Evolutionary conservation across 2,329 filamentous ascomycete species (phyloP).

Genomic region (Penicillium sp.): DNA sequence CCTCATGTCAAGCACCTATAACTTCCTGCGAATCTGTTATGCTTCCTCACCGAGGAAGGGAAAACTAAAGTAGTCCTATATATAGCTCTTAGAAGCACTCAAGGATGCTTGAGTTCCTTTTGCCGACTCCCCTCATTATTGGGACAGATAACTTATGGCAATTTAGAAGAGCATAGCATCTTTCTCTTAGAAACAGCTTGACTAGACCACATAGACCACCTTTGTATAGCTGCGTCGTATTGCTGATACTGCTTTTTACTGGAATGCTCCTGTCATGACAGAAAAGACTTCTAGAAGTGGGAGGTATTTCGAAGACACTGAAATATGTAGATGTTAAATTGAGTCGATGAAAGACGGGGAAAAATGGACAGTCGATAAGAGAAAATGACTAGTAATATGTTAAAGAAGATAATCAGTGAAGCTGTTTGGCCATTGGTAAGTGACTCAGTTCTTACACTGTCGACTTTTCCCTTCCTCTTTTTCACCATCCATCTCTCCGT

Average conservation of each 20-base stretch:
- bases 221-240: not conserved
- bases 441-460: not conserved
- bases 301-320: not conserved
- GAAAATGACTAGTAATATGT: not conserved
- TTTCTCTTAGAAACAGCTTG: not conserved
- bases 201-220: not conserved
- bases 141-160: not conserved
- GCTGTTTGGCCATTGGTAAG: not conserved
- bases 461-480: not conserved
- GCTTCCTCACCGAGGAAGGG: not conserved
- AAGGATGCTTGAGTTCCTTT: not conserved
- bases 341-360: not conserved
- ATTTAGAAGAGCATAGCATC: not conserved
- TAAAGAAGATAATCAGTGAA: not conserved
- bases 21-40: not conserved
- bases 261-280: not conserved
- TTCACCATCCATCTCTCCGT: too few species aligned
- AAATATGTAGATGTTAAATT: not conserved
- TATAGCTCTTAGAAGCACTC: not conserved
- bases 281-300: not conserved
- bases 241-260: not conserved
- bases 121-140: not conserved
- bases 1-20: not conserved
- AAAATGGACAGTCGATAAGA: not conserved
- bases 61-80: not conserved